phyloP scores from a whole-genome alignment of 179 eudicot genomes.

The Spergularia azorica region DNA sequence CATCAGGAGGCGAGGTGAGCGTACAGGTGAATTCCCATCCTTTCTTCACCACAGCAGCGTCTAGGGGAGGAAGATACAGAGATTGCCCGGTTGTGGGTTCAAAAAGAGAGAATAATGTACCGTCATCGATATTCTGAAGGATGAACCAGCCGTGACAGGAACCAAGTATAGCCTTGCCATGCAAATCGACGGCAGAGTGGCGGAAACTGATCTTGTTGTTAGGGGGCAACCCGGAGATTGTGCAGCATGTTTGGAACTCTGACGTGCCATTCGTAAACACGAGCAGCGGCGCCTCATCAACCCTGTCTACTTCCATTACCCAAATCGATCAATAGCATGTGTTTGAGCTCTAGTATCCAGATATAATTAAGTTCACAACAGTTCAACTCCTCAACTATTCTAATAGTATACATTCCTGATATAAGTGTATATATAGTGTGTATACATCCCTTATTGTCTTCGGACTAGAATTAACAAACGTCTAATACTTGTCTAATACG shows the following conservation, averaged over 20 bases:
- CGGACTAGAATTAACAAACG: too few species aligned
- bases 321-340: too few species aligned
- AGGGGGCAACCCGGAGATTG: not conserved
- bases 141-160: constrained; percentile 5
- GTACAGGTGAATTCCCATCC: not conserved
- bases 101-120: not conserved
- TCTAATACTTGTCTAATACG: too few species aligned
- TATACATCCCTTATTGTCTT: too few species aligned
- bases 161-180: not conserved
- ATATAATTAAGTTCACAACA: too few species aligned
- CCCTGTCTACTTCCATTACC: too few species aligned
- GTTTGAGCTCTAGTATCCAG: too few species aligned
- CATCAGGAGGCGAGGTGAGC: not conserved
- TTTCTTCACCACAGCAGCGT: not conserved
- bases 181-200: constrained; percentile 5
- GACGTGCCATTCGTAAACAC: not conserved
- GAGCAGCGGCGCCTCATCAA: too few species aligned
- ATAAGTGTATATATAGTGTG: too few species aligned
- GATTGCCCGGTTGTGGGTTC: not conserved
- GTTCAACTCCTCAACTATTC: too few species aligned
- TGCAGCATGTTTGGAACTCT: constrained; percentile 13
- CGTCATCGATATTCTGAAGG: not conserved
- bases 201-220: not conserved
- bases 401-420: too few species aligned
- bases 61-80: not conserved